Conservation (phyloP, 768 basidiomycete genomes). For the Mycena vitilis region DNA sequence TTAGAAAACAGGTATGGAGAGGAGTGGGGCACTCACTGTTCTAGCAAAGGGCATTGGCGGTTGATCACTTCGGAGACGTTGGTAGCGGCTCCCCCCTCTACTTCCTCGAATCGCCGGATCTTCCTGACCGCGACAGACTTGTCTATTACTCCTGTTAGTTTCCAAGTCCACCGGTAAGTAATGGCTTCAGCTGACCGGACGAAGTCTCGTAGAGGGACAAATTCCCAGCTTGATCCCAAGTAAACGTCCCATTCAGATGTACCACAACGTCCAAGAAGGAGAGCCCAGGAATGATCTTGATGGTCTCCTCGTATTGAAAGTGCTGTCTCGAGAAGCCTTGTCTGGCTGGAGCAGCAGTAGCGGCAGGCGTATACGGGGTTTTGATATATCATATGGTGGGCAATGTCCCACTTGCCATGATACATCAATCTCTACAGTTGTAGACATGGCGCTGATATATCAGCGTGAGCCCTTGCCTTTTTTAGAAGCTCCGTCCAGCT, state of each 20-base stretch:
- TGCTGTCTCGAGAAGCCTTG: slow-evolving; percentile 28
- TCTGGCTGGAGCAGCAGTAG: slow-evolving; percentile 13
- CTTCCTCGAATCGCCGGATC: slow-evolving; percentile 26
- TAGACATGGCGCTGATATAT: too few species aligned
- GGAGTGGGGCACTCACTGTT: slow-evolving; percentile 16
- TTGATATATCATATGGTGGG: too few species aligned
- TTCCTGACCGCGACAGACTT: slow-evolving; percentile 25
- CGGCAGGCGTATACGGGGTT: too few species aligned
- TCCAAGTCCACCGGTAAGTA: background rate
- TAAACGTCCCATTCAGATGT: slow-evolving; percentile 30
- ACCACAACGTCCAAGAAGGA: slow-evolving; percentile 28
- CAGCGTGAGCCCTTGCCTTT: too few species aligned
- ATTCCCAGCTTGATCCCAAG: slow-evolving; percentile 22
- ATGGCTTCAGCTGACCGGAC: slow-evolving; percentile 20
- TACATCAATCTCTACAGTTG: too few species aligned
- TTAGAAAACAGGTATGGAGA: background rate
- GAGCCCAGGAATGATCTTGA: slow-evolving; percentile 32
- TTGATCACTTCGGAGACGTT: slow-evolving; percentile 32
- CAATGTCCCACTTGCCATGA: too few species aligned
- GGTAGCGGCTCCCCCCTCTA: slow-evolving; percentile 26
- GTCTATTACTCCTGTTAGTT: slow-evolving; percentile 11
- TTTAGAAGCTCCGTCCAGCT: too few species aligned
- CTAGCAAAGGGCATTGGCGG: slow-evolving; percentile 27
- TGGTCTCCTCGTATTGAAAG: slow-evolving; percentile 31
- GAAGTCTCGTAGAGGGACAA: slow-evolving; percentile 32